Conservation (phyloP, 2,329 filamentous ascomycete species). For the Cytospora schulzeri region DNA sequence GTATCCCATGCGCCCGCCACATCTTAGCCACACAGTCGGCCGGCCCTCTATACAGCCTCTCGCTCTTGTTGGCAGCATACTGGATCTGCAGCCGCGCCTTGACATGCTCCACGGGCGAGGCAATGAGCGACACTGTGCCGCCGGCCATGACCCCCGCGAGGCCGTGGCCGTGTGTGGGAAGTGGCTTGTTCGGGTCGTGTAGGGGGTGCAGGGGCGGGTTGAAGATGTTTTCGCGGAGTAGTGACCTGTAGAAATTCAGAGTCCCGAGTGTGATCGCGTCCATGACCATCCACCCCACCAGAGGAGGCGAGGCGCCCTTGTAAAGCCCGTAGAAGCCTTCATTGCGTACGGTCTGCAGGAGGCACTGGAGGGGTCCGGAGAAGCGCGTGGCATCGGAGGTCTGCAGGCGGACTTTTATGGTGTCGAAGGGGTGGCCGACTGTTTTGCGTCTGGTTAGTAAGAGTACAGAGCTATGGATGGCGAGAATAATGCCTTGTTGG, state of each 20-base stretch:
- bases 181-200: constrained; percentile 43
- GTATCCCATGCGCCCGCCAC: constrained; percentile 69
- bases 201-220: constrained; percentile 47
- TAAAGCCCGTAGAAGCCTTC: constrained; percentile 87
- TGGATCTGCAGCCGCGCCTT: constrained; percentile 90
- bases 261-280: constrained; percentile 89
- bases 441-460: not conserved
- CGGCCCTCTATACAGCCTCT: constrained; percentile 82
- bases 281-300: constrained; percentile 97
- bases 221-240: constrained; percentile 82
- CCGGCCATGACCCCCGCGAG: constrained; percentile 87
- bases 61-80: constrained; percentile 77
- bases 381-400: constrained; percentile 80
- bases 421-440: constrained; percentile 84
- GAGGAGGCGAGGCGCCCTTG: constrained; percentile 89
- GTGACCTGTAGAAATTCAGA: constrained; percentile 82
- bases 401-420: constrained; percentile 93
- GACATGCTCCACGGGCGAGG: constrained; percentile 91
- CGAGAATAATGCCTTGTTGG: not conserved
- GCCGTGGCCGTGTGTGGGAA: constrained; percentile 81
- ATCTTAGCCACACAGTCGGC: constrained; percentile 80
- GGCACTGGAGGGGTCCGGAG: constrained; percentile 81
- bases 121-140: constrained; percentile 87
- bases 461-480: not conserved
- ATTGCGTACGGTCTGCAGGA: constrained; percentile 79